Evolutionary conservation across 2,329 filamentous ascomycete species (phyloP).

Genomic region (Trichoderma gracile): DNA sequence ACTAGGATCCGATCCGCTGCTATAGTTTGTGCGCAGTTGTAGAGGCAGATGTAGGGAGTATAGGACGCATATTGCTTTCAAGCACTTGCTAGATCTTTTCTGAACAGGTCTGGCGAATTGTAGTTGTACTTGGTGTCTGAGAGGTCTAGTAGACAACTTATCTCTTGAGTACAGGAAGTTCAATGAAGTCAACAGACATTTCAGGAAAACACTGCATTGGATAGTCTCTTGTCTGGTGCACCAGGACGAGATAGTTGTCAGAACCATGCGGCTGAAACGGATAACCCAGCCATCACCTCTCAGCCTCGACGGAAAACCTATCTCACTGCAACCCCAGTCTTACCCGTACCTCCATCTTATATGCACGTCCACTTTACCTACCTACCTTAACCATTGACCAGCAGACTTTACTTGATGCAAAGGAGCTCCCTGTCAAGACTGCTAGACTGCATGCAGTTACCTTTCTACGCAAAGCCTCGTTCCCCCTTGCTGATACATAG

Average conservation of each 20-base stretch:
- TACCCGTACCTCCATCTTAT: not conserved
- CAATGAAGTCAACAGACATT: not conserved
- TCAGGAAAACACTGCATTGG: not conserved
- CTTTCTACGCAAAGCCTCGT: not conserved
- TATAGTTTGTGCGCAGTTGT: too few species aligned
- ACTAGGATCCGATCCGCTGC: too few species aligned
- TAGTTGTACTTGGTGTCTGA: too few species aligned
- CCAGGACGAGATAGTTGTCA: not conserved
- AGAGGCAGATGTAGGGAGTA: too few species aligned
- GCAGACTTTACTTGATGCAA: slow-evolving; percentile 2
- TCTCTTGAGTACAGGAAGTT: not conserved
- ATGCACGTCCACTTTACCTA: too few species aligned
- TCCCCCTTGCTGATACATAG: not conserved
- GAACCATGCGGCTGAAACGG: not conserved
- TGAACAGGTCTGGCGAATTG: too few species aligned
- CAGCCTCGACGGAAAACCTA: not conserved
- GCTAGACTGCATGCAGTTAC: not conserved
- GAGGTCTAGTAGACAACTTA: not conserved
- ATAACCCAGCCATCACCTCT: not conserved
- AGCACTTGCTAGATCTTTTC: too few species aligned
- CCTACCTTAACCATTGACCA: not conserved
- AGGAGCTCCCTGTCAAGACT: not conserved
- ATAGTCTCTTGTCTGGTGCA: not conserved
- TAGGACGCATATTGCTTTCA: too few species aligned
- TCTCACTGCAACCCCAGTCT: not conserved